Evolutionary conservation across 2,329 filamentous ascomycete genomes (phyloP).

Genomic region (Parafenestella ontariensis): DNA sequence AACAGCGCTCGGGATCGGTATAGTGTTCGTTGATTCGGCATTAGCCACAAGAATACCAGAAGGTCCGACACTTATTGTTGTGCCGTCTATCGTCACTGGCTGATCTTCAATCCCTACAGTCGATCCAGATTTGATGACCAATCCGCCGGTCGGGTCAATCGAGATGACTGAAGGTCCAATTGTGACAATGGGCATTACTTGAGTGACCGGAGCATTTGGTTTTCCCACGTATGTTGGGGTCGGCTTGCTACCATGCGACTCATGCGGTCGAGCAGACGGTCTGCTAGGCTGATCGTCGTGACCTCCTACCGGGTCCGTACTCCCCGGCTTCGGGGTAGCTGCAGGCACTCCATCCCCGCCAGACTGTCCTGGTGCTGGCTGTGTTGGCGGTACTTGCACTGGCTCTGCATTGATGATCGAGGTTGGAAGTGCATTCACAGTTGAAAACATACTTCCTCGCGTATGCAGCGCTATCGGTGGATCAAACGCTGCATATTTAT

Average conservation of each 20-base stretch:
- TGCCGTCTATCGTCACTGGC: slow-evolving; percentile 12
- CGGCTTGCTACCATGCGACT: not conserved
- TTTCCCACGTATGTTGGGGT: not conserved
- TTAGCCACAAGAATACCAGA: slow-evolving; percentile 8
- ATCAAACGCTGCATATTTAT: slow-evolving; percentile 19
- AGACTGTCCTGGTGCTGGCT: slow-evolving; percentile 10
- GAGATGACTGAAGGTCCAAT: slow-evolving; percentile 18
- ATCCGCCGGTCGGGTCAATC: slow-evolving; percentile 18
- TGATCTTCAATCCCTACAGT: slow-evolving; percentile 14
- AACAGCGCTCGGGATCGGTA: not conserved
- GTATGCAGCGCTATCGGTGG: slow-evolving; percentile 19
- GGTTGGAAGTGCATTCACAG: slow-evolving; percentile 7
- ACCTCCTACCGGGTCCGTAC: not conserved
- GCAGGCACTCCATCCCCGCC: slow-evolving; percentile 1
- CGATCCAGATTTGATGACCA: slow-evolving; percentile 21
- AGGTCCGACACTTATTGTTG: slow-evolving; percentile 18
- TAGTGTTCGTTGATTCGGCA: not conserved
- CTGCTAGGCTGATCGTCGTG: not conserved
- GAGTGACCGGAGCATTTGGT: not conserved
- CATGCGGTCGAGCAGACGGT: not conserved
- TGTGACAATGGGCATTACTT: slow-evolving; percentile 11
- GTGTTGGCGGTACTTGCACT: slow-evolving; percentile 1
- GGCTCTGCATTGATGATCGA: slow-evolving; percentile 1
- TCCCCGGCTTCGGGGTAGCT: slow-evolving; percentile 1
- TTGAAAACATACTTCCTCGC: slow-evolving; percentile 11